Evolutionary conservation across 108 stramenopile species (phyloP), one percentile per base, ranked within the genome.

Genomic region (Discostella pseudostelligera): DNA sequence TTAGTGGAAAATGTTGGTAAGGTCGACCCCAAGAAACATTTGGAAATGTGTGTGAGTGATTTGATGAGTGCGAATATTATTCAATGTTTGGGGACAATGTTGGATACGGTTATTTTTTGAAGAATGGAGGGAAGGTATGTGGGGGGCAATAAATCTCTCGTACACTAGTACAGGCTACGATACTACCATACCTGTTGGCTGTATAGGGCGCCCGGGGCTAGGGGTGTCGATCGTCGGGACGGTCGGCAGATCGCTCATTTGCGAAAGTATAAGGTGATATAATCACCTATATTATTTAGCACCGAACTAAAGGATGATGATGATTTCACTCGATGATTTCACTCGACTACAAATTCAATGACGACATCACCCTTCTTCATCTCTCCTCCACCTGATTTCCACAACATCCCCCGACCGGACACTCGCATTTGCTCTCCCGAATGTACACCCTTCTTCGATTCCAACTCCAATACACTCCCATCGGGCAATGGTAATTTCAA

Each of bases 41-140:
- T 98, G 74, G 91, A 96, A 67, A 67, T 57, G 20, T 86, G 86
- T 36, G 97, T 98, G 9, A 63, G 85, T 1, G 96, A 97, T 62
- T 83, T 98, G 53, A 98, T 99, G 98, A 92, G 87, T 25, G 74
- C 83, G 59, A 97, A 96, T 70, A 98, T 99, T 58, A 89, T 98
- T 66, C 99, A 98, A 78, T 95, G 94, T 70, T 67, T 99, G 45
- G 97, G 97, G 44, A 96, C 95, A 37, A 98, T 98, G 97, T 77
- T 99, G 57, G 95, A 96, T 76, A 97, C 99, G 12, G 95, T 99
- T 1, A 90, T 98, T 25, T 99, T 99, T 76, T 99, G 83, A 65
- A 32, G 60, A 9, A 21, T 29, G 6, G 6, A 21, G 20, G 7
- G 21, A 50, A 2, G 7, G 22, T 8, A 45, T 45, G 21, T 46